Base-by-base conservation (phyloP, 257 asterid species). In the Solanum infundibuliforme region DNA sequence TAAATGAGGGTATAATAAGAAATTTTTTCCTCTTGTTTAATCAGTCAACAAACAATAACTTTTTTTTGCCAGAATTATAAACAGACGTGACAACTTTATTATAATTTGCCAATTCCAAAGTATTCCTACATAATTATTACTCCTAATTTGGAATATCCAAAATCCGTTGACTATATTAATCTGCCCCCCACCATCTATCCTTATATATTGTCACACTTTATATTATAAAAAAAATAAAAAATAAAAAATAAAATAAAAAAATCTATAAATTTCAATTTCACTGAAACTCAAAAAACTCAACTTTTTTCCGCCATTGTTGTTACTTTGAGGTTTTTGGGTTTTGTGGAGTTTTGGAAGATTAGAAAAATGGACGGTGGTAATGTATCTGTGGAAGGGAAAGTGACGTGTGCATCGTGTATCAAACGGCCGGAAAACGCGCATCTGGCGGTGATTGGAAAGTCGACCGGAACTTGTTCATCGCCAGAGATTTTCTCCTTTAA, bases 401-500 rank as follows among this genome's bases (percentile, higher is more conserved):
- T 94, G 88, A 93, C 94, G 48, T 94, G 95, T 87, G 93, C 98
- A 60, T 87, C 94, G 88, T 97, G 99, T 98, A 96, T 97, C 89
- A 92, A 95, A 88, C 94, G 99, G 91, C 98, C 99, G 88, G 99
- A 96, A 60, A 96, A 97, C 91, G 94, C 90, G 76, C 98, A 97
- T 85, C 91, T 97, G 88, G 98, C 90, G 83, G 95, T 91, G 71
- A 91, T 96, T 76, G 99, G 97, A 12, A 97, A 95, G 91, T 91
- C 96, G 35, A 89, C 38, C 32, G 34, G 58, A 20, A 83, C 85
- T 35, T 95, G 94, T 21, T 90, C 98, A 13, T 92, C 95, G 72
- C 91, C 96, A 86, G 96, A 97, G 93, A 92, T 97, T 60, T 96
- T 94, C 94, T 92, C 98, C 31, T 95, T 88, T 88, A 96, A 97